Evolutionary conservation across 202 grass and related monocot species (phyloP), one percentile per base, ranked within the genome.

Genomic region (Bolboschoenoplectus hybrid): DNA sequence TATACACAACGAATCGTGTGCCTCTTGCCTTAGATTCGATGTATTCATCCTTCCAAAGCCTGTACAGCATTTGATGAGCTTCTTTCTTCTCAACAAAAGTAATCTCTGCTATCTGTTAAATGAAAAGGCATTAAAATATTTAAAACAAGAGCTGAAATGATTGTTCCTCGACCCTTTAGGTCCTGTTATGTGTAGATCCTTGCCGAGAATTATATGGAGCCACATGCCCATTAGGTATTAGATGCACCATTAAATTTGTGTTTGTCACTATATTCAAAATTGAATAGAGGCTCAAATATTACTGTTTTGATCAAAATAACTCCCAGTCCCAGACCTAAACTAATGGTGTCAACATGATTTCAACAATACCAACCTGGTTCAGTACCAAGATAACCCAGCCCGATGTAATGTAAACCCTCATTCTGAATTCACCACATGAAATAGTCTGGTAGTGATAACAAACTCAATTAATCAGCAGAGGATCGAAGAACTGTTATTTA

Each of bases 1-100:
- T 61, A 91, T 58, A 40, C 13, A 79, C 52, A 40, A 41, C 58
- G 75, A 60, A 4, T 40, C 47, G 2, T 82, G 19, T 69, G 10
- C 1, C n/a, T 38, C 55, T 63, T 62, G 82, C 94, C 94, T 92
- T 90, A 89, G 68, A 61, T 61, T 94, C 90, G 74, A 94, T 86
- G 82, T 89, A 97, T 47, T 91, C 90, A 0, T 97, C 92, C 71
- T 91, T 92, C 94, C 92, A 97, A 58, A 97, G 87, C 81, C 89
- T 94, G 89, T 92, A 94, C 56, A 94, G 85, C 84, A 88, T 92
- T 89, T 65, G 61, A 77, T 91, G 89, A 85, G 90, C 90, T 68
- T 92, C 74, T 79, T 89, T 89, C 89, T 97, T 94, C 84, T 92
- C 90, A 67, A 92, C 76, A 88, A 94, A 94, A 36, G 89, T 92